Evolutionary conservation across 768 basidiomycete species (phyloP), one percentile per base, ranked within the genome.

Genomic region (Leucogyrophana mollusca): DNA sequence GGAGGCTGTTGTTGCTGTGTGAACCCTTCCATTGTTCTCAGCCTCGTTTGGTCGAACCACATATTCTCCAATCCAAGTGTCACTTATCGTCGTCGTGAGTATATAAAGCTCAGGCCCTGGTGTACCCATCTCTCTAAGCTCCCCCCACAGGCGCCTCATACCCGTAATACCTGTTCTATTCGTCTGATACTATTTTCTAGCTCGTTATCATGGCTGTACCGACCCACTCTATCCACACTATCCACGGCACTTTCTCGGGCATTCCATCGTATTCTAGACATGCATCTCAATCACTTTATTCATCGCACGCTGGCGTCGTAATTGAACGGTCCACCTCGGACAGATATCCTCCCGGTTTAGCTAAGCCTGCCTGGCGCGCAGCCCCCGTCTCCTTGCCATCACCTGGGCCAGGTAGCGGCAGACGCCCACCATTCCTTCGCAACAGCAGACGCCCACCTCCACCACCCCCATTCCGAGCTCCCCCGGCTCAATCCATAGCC

Each of bases 171-270:
- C 25, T 20, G 23, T 46, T 39, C 38, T 46, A 34, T 51, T 39
- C 22, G 34, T 14, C 40, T 54, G 40, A 44, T 50, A 16, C 33
- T 34, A 38, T 34, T 34, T 47, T 47, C 38, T 52, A 30, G 13
- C 27, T 30, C 27, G 49, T 54, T 32, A 34, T 30, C 47, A 65
- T 65, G 63, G 59, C 65, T 37, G 8, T 52, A 13, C 51, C 65
- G 32, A 9, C 58, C 32, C 62, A 58, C 50, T 51, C 54, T 23
- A 55, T 65, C 30, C 65, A 66, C 35, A 59, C 62, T 46, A 64
- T 64, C 40, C 62, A 64, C 30, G 62, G 62, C 17, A 55, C 64
- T 2, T 64, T 64, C 39, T 59, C 62, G 25, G 62, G 62, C 37
- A 50, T 66, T 14, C 49, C 58, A 18, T 46, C 64, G 4, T 56